Evolutionary conservation across 148 eudicot species (phyloP).

Genomic region (Camellia granthamiana): DNA sequence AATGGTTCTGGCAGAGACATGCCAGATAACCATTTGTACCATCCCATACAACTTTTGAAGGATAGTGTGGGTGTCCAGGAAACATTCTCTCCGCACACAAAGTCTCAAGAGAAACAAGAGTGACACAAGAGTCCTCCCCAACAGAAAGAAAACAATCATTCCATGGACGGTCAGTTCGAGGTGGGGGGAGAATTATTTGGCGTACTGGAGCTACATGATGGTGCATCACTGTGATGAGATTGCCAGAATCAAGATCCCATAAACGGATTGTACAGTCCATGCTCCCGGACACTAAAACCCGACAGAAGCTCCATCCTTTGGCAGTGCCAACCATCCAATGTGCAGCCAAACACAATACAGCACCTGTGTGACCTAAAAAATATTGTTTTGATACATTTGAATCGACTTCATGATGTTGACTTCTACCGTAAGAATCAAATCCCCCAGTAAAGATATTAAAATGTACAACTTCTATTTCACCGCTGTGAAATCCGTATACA

Average conservation of each 20-base stretch:
- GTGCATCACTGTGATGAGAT: slow-evolving; percentile 67
- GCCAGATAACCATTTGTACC: slow-evolving; percentile 78
- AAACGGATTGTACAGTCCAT: slow-evolving; percentile 83
- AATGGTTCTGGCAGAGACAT: slow-evolving; percentile 62
- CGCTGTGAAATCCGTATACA: slow-evolving; percentile 81
- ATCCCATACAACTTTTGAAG: slow-evolving; percentile 89
- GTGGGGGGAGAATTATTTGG: slow-evolving; percentile 78
- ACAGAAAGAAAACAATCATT: slow-evolving; percentile 87
- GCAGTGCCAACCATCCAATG: slow-evolving; percentile 51
- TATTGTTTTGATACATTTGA: slow-evolving; percentile 43
- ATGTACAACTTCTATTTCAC: slow-evolving; percentile 73
- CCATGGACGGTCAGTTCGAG: slow-evolving; percentile 74
- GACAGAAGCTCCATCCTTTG: slow-evolving; percentile 33
- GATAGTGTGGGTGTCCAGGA: slow-evolving; percentile 83
- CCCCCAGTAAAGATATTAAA: slow-evolving; percentile 42
- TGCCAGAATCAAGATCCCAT: slow-evolving; percentile 84
- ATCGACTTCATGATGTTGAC: slow-evolving; percentile 29
- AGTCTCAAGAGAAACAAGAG: slow-evolving; percentile 83
- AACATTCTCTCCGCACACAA: slow-evolving; percentile 90
- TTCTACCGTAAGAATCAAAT: slow-evolving; percentile 25
- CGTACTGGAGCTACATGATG: slow-evolving; percentile 95
- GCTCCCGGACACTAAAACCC: slow-evolving; percentile 80
- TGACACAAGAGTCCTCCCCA: slow-evolving; percentile 81
- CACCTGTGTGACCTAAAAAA: slow-evolving; percentile 72
- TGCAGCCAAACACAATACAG: slow-evolving; percentile 89